Evolutionary conservation across 495 filamentous ascomycete genomes (phyloP).

Genomic region (Cercophora newfieldiana): DNA sequence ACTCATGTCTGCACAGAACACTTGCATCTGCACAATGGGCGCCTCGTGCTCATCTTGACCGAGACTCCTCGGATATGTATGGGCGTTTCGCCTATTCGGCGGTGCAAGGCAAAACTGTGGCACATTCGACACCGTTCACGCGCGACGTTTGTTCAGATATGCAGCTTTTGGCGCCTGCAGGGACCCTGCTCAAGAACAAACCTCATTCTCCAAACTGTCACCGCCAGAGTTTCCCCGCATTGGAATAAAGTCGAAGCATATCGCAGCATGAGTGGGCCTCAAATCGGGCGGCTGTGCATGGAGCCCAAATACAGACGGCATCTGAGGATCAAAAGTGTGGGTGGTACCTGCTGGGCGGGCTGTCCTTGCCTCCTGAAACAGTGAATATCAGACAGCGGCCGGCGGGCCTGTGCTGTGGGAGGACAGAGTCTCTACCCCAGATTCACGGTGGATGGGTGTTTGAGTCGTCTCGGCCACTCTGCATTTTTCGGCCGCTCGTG

Average conservation of each 20-base stretch:
- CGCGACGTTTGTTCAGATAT: not conserved
- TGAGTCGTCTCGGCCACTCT: not conserved
- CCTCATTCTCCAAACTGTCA: not conserved
- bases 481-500: constrained; percentile 1
- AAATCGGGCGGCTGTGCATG: constrained; percentile 3
- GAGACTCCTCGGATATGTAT: not conserved
- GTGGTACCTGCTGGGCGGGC: not conserved
- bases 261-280: not conserved
- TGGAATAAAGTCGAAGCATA: not conserved
- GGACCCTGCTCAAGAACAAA: not conserved
- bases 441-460: not conserved
- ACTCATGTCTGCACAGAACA: no score
- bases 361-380: not conserved
- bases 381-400: constrained; percentile 6
- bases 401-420: not conserved
- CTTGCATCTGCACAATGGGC: not conserved
- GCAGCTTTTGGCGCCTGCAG: not conserved
- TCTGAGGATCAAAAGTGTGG: not conserved
- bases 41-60: not conserved
- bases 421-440: constrained; percentile 8
- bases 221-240: not conserved
- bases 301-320: constrained; percentile 2
- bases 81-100: not conserved
- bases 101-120: not conserved
- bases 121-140: not conserved